Evolutionary conservation across 176 grass and related monocot genomes (phyloP).

Genomic region (Areca catechu): DNA sequence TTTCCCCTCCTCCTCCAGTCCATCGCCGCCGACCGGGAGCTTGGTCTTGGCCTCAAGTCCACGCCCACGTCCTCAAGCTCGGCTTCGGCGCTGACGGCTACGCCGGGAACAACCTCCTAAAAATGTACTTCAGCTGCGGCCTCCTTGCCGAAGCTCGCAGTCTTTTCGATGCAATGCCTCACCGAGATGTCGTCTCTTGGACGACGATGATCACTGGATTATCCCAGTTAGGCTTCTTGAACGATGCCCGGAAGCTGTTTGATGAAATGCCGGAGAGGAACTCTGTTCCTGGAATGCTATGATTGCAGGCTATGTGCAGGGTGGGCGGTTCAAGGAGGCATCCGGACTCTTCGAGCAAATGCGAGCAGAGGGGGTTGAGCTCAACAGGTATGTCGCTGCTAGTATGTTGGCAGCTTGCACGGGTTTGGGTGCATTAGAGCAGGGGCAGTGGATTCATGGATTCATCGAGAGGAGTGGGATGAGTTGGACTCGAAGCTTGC

Average conservation of each 20-base stretch:
- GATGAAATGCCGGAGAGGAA: slow-evolving; percentile 69
- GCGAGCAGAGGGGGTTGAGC: slow-evolving; percentile 28
- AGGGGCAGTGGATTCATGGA: slow-evolving; percentile 52
- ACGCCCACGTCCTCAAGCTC: slow-evolving; percentile 63
- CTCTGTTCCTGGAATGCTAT: slow-evolving; percentile 80
- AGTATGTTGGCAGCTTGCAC: slow-evolving; percentile 60
- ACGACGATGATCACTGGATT: slow-evolving; percentile 72
- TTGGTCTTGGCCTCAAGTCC: slow-evolving; percentile 33
- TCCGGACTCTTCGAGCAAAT: slow-evolving; percentile 61
- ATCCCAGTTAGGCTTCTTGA: slow-evolving; percentile 36
- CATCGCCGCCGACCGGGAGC: not conserved
- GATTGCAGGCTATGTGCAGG: slow-evolving; percentile 60
- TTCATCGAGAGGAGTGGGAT: slow-evolving; percentile 39
- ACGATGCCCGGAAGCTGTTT: slow-evolving; percentile 59
- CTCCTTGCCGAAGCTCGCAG: slow-evolving; percentile 32
- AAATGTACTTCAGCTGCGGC: slow-evolving; percentile 40
- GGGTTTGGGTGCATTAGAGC: slow-evolving; percentile 30
- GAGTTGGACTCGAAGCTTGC: slow-evolving; percentile 52
- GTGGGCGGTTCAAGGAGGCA: slow-evolving; percentile 42
- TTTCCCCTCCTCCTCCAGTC: slow-evolving; percentile 1
- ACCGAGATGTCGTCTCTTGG: slow-evolving; percentile 51
- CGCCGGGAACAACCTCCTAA: slow-evolving; percentile 55
- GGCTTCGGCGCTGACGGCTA: slow-evolving; percentile 42
- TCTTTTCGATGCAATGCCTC: slow-evolving; percentile 16
- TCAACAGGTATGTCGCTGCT: slow-evolving; percentile 48